Evolutionary conservation across 257 asterid species (phyloP), one percentile per base, ranked within the genome.

Genomic region (Rauvolfia tetraphylla): DNA sequence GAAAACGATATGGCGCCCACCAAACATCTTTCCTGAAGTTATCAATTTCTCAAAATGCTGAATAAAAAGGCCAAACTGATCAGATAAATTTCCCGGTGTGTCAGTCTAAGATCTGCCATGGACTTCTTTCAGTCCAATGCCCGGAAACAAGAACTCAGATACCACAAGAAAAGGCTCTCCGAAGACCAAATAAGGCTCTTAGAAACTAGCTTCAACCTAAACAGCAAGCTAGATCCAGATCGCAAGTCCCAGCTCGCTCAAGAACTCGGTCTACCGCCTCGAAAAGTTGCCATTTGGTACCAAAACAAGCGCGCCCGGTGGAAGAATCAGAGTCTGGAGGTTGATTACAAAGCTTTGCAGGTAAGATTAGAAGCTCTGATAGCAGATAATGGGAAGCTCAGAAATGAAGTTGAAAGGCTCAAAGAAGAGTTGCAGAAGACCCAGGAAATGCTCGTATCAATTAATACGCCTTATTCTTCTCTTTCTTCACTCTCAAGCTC

Each of bases 281-380:
- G 94, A 9, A 95, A 92, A 27, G 83, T 92, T 0, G 92, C 94
- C 1, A 80, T 90, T 38, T 92, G 97, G 94, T 92, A 88, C 80
- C 96, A 90, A 29, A 92, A 92, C 79, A 88, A 81, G 84, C 89
- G 97, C 0, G 94, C 96, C 2, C 78, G 97, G 0, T 88, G 86
- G 83, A 92, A 85, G 86, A 84, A 73, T 8, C 92, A 90, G 46
- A 88, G 87, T 72, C 91, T 92, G 0, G 96, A 92, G 74, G 73
- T 51, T 46, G 92, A 86, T 68, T 81, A 88, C 81, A 80, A 76
- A 79, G 75, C 78, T 4, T 10, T 90, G 71, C 89, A 86, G 85
- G 76, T 53, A 18, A 83, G 78, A 10, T 81, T 92, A 0, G 89
- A 88, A 5, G 71, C 23, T 72, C 87, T 78, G 33, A 0, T 80